Conservation (phyloP, 1,284 basidiomycete genomes). For the Ustilago esculenta region DNA sequence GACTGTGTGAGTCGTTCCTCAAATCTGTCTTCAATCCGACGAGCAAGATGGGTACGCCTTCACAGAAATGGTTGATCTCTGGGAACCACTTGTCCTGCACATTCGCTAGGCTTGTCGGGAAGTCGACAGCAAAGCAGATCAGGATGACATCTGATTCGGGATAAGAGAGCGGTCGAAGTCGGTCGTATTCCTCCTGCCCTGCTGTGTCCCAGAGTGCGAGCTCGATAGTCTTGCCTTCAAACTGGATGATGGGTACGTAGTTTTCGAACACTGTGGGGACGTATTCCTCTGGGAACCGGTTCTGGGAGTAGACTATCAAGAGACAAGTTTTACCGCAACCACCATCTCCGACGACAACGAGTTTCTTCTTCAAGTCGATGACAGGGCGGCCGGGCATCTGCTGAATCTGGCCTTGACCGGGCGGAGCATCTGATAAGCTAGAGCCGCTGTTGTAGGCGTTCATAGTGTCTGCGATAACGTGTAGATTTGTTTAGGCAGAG, state of each 20-base stretch:
- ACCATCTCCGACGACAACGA: constrained; percentile 78
- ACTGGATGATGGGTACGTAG: constrained; percentile 88
- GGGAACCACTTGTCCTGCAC: constrained; percentile 98
- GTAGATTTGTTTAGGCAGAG: too few species aligned
- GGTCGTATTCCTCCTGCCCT: constrained; percentile 80
- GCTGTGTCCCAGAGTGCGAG: constrained; percentile 95
- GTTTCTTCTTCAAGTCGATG: constrained; percentile 62
- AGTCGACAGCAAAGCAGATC: constrained; percentile 92
- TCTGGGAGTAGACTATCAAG: constrained; percentile 85
- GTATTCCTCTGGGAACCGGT: constrained; percentile 96
- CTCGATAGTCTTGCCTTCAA: constrained; percentile 90
- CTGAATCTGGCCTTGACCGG: constrained; percentile 42
- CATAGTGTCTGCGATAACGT: constrained; percentile 12
- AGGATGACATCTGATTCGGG: constrained; percentile 92
- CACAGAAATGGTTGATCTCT: constrained; percentile 96
- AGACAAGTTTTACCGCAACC: constrained; percentile 80
- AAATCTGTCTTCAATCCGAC: constrained; percentile 89
- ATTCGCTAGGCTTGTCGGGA: constrained; percentile 89
- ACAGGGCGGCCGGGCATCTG: constrained; percentile 48
- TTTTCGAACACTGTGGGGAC: constrained; percentile 92
- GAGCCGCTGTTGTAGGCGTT: constrained; percentile 46
- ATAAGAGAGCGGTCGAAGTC: constrained; percentile 74
- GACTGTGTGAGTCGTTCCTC: constrained; percentile 83
- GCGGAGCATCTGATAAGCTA: constrained; percentile 43
- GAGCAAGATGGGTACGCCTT: constrained; percentile 88